Base-by-base conservation (phyloP, 164 flowering plant genomes). In the Chloranthus sessilifolius region DNA sequence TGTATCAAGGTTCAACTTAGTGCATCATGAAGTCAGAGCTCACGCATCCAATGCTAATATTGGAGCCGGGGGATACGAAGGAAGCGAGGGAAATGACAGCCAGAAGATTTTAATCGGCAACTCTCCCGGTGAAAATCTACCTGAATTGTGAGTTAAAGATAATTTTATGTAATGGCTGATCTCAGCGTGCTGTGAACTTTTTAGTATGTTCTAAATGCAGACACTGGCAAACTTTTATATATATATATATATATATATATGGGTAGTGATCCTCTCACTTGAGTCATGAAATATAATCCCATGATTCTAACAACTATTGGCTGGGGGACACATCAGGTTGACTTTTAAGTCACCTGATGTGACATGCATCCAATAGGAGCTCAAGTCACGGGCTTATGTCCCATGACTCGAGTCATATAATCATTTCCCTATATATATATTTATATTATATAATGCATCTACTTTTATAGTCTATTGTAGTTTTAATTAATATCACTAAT, bases 61-160 rank as follows among this genome's bases (percentile, higher is more conserved):
- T 50, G 98, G 91, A 56, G 71, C 95, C 44, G 89, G 81, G n/a
- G 71, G 69, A 56, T 76, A 68, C 59, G 85, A 75, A 51, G 78
- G 53, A 35, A 62, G 62, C 7, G 72, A 68, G 20, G 87, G 67
- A 56, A 73, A 69, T 28, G 69, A 66, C 21, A 40, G 50, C 45
- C 69, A 66, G 14, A 69, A 68, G 12, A 40, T 52, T 14, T 36
- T 39, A 42, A 27, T 35, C 3, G 40, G 50, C 47, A 52, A 31
- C 46, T 58, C 76, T 28, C 28, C 65, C 2, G 48, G 61, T 59
- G 74, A 68, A 36, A 61, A 46, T 56, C 54, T 71, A 45, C 61
- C 80, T 20, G 53, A 77, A 51, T 62, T 56, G 97, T 87, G 55
- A 76, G 95, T 73, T 21, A 12, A 29, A 31, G 28, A 19, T 29